Conservation (phyloP, 306 rosid genomes). For the Potentilla sterilis region DNA sequence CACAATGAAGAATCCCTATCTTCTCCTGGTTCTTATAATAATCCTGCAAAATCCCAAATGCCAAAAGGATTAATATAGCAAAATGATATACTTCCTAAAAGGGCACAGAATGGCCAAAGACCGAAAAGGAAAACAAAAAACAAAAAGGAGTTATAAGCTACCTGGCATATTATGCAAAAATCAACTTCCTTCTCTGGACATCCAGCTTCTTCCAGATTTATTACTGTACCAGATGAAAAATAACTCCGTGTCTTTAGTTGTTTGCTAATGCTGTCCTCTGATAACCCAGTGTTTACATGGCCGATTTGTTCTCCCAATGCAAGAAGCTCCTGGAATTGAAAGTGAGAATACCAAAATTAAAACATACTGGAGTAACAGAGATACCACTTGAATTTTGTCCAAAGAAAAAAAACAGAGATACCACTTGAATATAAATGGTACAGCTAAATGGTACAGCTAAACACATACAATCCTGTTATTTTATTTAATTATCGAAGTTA, state of each 20-base stretch:
- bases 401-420: too few relatives aligned
- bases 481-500: conserved; percentile 8
- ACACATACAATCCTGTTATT: not conserved
- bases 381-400: too few relatives aligned
- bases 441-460: not conserved
- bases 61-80: not conserved
- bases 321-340: conserved; percentile 73
- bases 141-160: conserved; percentile 22
- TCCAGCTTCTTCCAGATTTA: conserved; percentile 54
- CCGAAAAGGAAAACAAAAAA: not conserved
- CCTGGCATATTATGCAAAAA: conserved; percentile 93
- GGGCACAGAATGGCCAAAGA: not conserved
- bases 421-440: not conserved
- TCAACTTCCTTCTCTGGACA: conserved; percentile 55
- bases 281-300: conserved; percentile 74
- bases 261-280: conserved; percentile 58
- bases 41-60: conserved; percentile 48
- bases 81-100: not conserved
- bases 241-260: conserved; percentile 53
- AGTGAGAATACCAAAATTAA: conserved; percentile 25
- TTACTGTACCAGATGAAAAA: conserved; percentile 23
- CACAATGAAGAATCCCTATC: conserved; percentile 75
- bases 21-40: conserved; percentile 63
- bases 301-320: conserved; percentile 95
- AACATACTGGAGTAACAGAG: not conserved